Percentiles rank a stretch among this genome's conserved stretches.
Evolutionary conservation across 768 basidiomycete genomes (phyloP).

Genomic region (Cystobasidiopsis lactophilus): DNA sequence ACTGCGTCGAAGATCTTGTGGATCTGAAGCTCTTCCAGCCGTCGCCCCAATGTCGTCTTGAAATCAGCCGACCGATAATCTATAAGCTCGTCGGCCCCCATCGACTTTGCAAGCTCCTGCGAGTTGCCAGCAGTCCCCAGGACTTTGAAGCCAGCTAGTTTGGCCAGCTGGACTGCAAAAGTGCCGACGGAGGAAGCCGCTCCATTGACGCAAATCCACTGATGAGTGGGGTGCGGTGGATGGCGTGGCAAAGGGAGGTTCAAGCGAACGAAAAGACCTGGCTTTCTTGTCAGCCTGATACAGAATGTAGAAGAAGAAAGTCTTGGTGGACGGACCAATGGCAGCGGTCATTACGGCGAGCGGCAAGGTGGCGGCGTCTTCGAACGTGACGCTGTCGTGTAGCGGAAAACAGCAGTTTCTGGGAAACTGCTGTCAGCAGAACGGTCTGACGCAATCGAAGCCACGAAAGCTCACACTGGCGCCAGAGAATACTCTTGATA

Average conservation of each 20-base stretch:
- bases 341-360: constrained; percentile 19
- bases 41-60: too few relatives aligned
- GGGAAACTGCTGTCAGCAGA: too few relatives aligned
- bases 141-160: constrained; percentile 13
- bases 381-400: constrained; percentile 10
- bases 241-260: constrained; percentile 4
- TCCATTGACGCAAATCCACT: constrained; percentile 8
- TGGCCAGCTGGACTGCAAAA: constrained; percentile 19
- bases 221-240: neutral
- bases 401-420: constrained; percentile 9
- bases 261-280: too few relatives aligned
- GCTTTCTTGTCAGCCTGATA: too few relatives aligned
- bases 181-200: constrained; percentile 16
- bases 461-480: too few relatives aligned
- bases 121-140: constrained; percentile 17
- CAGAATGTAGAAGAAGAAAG: too few relatives aligned
- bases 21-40: neutral
- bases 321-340: constrained; percentile 17
- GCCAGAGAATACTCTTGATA: constrained; percentile 12
- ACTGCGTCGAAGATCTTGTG: constrained; percentile 12
- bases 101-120: constrained; percentile 1
- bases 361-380: constrained; percentile 18
- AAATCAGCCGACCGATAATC: constrained; percentile 18
- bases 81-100: constrained; percentile 17
- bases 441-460: too few relatives aligned